phyloP scores from a whole-genome alignment of 768 basidiomycete species.

The Leccinum aurantiacum region DNA sequence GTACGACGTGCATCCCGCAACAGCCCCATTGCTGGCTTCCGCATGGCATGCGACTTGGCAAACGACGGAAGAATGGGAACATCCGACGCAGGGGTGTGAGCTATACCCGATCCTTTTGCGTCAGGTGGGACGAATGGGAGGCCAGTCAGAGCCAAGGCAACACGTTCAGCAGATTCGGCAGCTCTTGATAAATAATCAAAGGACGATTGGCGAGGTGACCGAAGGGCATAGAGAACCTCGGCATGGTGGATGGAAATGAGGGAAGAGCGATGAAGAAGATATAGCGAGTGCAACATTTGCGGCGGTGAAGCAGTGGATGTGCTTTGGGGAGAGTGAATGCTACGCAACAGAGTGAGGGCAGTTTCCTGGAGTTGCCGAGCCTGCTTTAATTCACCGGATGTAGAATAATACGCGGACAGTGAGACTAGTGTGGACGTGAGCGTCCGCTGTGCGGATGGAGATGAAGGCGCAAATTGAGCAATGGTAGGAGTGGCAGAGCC shows the following conservation, averaged over 20 bases:
- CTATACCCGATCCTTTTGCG: conserved; percentile 34
- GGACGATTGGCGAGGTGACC: conserved; percentile 42
- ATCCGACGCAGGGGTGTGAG: conserved; percentile 40
- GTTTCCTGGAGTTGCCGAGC: conserved; percentile 59
- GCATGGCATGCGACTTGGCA: conserved; percentile 49
- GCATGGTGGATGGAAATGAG: conserved; percentile 71
- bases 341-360: conserved; percentile 54
- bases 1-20: conserved; percentile 70
- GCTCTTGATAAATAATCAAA: conserved; percentile 59
- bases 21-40: conserved; percentile 52
- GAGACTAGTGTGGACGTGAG: conserved; percentile 63
- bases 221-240: conserved; percentile 61
- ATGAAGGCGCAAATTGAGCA: conserved; percentile 45
- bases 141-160: conserved; percentile 54
- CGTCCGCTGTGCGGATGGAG: conserved; percentile 63
- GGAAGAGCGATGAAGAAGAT: conserved; percentile 72
- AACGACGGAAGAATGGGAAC: conserved; percentile 45
- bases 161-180: conserved; percentile 66
- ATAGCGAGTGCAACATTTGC: conserved; percentile 62
- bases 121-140: conserved; percentile 36
- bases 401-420: conserved; percentile 69
- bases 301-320: conserved; percentile 48
- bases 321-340: conserved; percentile 48
- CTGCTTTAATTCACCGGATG: conserved; percentile 50
- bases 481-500: conserved; percentile 26